Evolutionary conservation across 495 filamentous ascomycete species (phyloP).

Genomic region (Penicillium parvum): DNA sequence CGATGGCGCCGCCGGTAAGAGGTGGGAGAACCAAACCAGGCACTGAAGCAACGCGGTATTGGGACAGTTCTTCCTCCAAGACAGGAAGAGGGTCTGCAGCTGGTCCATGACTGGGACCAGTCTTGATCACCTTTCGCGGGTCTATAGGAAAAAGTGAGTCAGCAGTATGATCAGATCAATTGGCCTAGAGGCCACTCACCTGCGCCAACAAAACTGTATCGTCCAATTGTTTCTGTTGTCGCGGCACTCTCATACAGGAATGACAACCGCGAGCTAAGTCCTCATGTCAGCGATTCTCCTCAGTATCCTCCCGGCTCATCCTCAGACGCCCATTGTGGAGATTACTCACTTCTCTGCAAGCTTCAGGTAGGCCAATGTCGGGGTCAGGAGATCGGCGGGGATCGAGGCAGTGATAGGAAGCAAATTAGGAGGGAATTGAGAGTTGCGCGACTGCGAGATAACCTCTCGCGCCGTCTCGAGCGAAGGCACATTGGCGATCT

Average conservation of each 20-base stretch:
- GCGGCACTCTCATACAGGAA: constrained; percentile 95
- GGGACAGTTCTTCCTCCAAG: constrained; percentile 72
- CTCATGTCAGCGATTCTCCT: constrained; percentile 3
- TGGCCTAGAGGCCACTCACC: constrained; percentile 42
- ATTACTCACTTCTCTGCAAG: constrained; percentile 66
- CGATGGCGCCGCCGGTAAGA: constrained; percentile 86
- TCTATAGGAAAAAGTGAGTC: constrained; percentile 38
- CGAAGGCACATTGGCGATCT: constrained; percentile 39
- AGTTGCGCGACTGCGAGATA: constrained; percentile 44
- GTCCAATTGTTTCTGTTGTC: constrained; percentile 81
- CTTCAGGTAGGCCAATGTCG: constrained; percentile 87
- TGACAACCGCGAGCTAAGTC: constrained; percentile 42
- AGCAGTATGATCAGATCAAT: constrained; percentile 3
- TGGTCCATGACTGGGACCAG: constrained; percentile 80
- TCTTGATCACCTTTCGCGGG: constrained; percentile 80
- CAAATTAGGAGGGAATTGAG: constrained; percentile 66
- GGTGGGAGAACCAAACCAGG: constrained; percentile 78
- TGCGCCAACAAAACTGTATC: constrained; percentile 92
- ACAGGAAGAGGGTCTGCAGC: constrained; percentile 76
- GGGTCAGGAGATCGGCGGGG: constrained; percentile 86
- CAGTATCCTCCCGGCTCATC: constrained; percentile 8
- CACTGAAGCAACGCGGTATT: constrained; percentile 71
- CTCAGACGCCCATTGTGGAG: too few species aligned
- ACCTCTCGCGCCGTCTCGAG: constrained; percentile 46
- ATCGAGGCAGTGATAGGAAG: constrained; percentile 83